Conservation (phyloP, 225 moss, liverwort and hornwort species). For the Sphagnum tenellum region DNA sequence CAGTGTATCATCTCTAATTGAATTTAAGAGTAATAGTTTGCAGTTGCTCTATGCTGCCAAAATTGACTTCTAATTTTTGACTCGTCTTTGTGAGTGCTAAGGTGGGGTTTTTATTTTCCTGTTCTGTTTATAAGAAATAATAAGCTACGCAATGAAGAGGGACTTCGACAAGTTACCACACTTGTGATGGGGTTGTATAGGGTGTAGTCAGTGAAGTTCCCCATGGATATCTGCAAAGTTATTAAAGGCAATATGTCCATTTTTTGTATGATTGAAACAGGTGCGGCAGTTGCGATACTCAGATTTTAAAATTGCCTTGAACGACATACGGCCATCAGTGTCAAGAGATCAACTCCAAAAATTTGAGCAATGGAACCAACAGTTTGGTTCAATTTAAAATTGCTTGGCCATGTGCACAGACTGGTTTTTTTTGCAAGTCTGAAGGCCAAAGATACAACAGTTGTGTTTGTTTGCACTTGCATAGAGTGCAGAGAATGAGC, state of each 20-base stretch:
- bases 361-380: conserved; percentile 70
- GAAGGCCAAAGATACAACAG: too few relatives aligned
- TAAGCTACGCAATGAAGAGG: too few relatives aligned
- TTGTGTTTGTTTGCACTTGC: too few relatives aligned
- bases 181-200: too few relatives aligned
- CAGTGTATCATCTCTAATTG: too few relatives aligned
- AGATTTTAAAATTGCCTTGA: conserved; percentile 79
- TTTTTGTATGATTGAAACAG: conserved; percentile 15
- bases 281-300: conserved; percentile 50
- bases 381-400: conserved; percentile 61
- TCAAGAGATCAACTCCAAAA: conserved; percentile 66
- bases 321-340: conserved; percentile 81
- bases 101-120: conserved; percentile 2
- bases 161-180: too few relatives aligned
- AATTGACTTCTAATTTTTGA: neutral
- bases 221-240: neutral
- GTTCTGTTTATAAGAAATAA: too few relatives aligned
- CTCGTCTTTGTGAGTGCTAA: conserved; percentile 5
- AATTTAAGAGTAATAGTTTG: neutral
- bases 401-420: too few relatives aligned
- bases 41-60: neutral
- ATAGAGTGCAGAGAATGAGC: too few relatives aligned
- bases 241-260: too few relatives aligned
- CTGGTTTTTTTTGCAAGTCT: too few relatives aligned
- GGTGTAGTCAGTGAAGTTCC: too few relatives aligned